phyloP scores from a whole-genome alignment of 495 filamentous ascomycete genomes.

The Xanthoparmelia taractica region DNA sequence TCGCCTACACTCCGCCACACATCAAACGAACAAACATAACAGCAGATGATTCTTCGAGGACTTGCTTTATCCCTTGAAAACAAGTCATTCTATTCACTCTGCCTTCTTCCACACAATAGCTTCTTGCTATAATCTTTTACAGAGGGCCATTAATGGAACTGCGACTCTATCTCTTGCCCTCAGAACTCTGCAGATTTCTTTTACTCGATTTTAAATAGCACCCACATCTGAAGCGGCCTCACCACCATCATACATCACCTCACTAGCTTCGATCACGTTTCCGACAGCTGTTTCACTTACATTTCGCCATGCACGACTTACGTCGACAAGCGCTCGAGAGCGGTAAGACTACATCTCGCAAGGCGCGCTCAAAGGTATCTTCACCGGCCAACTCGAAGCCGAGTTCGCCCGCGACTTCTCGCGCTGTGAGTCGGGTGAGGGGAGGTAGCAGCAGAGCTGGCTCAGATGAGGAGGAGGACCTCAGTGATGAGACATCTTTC shows the following conservation, averaged over 20 bases:
- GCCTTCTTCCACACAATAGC: background rate
- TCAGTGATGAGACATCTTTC: slow-evolving; percentile 61
- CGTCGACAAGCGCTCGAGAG: slow-evolving; percentile 77
- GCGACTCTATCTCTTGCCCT: slow-evolving; percentile 23
- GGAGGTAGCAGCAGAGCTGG: slow-evolving; percentile 47
- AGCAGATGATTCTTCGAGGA: background rate
- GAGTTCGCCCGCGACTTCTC: slow-evolving; percentile 49
- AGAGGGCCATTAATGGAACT: slow-evolving; percentile 24
- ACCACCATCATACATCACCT: background rate
- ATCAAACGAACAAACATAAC: background rate
- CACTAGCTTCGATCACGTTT: background rate
- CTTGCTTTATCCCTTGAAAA: background rate
- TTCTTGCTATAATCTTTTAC: background rate
- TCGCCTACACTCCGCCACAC: background rate
- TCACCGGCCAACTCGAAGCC: slow-evolving; percentile 57
- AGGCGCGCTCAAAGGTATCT: slow-evolving; percentile 66
- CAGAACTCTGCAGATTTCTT: slow-evolving; percentile 24
- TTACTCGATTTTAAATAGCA: slow-evolving; percentile 20
- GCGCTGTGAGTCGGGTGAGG: slow-evolving; percentile 29
- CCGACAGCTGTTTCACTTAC: background rate
- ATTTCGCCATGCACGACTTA: slow-evolving; percentile 60
- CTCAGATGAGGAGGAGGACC: slow-evolving; percentile 73
- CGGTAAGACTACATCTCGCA: slow-evolving; percentile 87
- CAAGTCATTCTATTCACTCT: background rate
- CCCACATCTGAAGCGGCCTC: background rate